These are phyloP conservation scores for Aspergillus unguis DNA, from an alignment of 2,329 filamentous ascomycete species.

Conservation along the genomic window DNA sequence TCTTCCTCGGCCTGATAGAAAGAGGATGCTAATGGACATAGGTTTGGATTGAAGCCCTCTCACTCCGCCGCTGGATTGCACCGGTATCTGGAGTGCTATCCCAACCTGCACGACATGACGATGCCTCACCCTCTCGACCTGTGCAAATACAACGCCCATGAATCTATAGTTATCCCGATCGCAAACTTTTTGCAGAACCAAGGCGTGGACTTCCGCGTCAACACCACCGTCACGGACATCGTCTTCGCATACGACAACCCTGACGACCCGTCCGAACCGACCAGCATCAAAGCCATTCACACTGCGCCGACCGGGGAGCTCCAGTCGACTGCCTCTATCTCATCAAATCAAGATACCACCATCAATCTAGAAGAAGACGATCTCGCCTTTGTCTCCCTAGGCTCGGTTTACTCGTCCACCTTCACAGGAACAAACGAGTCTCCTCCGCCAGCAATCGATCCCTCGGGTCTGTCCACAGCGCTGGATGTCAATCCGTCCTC, in stretches of 20 bases:
- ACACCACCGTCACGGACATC: constrained; percentile 26
- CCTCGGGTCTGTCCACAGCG: constrained; percentile 23
- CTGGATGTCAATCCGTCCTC: constrained; percentile 10
- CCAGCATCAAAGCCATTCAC: neutral
- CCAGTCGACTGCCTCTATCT: neutral
- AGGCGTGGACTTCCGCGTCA: constrained; percentile 28
- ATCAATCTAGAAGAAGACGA: constrained; percentile 30
- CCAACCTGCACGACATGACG: constrained; percentile 21
- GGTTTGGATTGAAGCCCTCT: constrained; percentile 28
- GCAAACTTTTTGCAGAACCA: constrained; percentile 22
- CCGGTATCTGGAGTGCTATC: constrained; percentile 22
- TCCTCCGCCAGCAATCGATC: constrained; percentile 14
- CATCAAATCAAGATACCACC: constrained; percentile 9
- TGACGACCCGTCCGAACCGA: neutral
- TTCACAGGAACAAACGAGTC: constrained; percentile 32
- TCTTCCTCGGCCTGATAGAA: neutral
- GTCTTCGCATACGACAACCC: constrained; percentile 13
- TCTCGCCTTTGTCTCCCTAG: constrained; percentile 41
- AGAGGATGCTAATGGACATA: neutral
- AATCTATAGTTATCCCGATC: constrained; percentile 25
- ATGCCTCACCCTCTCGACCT: constrained; percentile 18
- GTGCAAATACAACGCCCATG: constrained; percentile 24
- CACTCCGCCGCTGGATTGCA: constrained; percentile 31
- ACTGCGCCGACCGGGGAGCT: neutral
- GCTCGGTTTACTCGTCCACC: constrained; percentile 39